Conservation (phyloP, 176 grass and related monocot species). For the Musa beccarii region DNA sequence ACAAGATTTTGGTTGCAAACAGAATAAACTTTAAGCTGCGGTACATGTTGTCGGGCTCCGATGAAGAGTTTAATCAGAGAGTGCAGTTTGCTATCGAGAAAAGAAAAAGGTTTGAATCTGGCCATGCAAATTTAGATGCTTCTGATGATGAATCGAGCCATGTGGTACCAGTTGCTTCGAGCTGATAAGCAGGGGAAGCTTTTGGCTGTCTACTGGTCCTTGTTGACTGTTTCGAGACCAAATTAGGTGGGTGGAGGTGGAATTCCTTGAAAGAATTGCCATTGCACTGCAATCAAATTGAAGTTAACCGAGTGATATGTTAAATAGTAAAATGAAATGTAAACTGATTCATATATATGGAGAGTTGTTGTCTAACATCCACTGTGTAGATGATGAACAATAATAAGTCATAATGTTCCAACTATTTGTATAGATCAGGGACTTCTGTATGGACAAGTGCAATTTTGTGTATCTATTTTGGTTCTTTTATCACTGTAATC, state of each 20-base stretch:
- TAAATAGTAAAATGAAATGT: neutral
- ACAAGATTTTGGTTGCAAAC: conserved; percentile 56
- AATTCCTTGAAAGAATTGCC: too few relatives aligned
- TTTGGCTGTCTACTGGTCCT: neutral
- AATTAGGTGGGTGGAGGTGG: neutral
- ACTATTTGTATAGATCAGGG: too few relatives aligned
- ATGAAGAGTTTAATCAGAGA: conserved; percentile 65
- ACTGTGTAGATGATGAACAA: neutral
- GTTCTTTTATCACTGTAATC: too few relatives aligned
- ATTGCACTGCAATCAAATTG: too few relatives aligned
- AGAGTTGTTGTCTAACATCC: neutral
- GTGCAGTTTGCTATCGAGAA: conserved; percentile 50
- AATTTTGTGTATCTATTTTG: too few relatives aligned
- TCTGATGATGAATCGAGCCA: conserved; percentile 9
- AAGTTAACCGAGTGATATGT: neutral
- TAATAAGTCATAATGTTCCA: too few relatives aligned
- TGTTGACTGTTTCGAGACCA: neutral
- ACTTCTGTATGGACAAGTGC: too few relatives aligned
- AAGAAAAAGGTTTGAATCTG: conserved; percentile 65
- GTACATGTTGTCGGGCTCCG: conserved; percentile 62
- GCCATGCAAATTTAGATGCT: conserved; percentile 19
- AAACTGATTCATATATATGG: neutral
- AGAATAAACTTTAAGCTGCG: conserved; percentile 87
- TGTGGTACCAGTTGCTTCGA: neutral
- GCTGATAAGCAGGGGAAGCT: neutral